These are phyloP conservation scores for Coelastrella sp. DNA, from an alignment of 139 green algal species.

Conservation along the genomic window DNA sequence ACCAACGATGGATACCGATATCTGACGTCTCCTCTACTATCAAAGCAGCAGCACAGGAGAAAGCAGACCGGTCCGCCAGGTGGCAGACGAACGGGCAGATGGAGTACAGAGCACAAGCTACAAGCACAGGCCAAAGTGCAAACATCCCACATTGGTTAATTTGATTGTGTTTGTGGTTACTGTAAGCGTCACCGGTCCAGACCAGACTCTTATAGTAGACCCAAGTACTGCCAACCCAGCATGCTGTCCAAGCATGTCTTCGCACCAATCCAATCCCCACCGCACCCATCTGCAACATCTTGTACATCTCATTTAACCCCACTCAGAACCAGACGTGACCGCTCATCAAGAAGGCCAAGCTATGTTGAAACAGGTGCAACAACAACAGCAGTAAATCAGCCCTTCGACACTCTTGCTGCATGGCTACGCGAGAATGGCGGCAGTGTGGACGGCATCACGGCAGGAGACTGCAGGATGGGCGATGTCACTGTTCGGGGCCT, in stretches of 20 bases:
- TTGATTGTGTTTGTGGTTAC: no score
- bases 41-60: no score
- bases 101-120: neutral
- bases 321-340: neutral
- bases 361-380: neutral
- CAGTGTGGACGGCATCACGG: neutral
- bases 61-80: no score
- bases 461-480: conserved; percentile 28
- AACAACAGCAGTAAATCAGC: neutral
- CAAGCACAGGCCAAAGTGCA: no score
- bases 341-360: neutral
- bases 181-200: no score
- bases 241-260: neutral
- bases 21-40: no score
- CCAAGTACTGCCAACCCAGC: neutral
- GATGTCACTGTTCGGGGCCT: conserved; percentile 8
- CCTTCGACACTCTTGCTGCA: neutral
- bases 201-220: no score
- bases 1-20: no score
- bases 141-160: no score
- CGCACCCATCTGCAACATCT: no score
- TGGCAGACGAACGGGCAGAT: neutral
- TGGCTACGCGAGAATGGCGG: conserved; percentile 23
- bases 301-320: no score
- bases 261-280: no score